Percentiles rank a stretch among this genome's conserved stretches.
Evolutionary conservation across 345 rosid species (phyloP).

Genomic region (Brassica juncea): DNA sequence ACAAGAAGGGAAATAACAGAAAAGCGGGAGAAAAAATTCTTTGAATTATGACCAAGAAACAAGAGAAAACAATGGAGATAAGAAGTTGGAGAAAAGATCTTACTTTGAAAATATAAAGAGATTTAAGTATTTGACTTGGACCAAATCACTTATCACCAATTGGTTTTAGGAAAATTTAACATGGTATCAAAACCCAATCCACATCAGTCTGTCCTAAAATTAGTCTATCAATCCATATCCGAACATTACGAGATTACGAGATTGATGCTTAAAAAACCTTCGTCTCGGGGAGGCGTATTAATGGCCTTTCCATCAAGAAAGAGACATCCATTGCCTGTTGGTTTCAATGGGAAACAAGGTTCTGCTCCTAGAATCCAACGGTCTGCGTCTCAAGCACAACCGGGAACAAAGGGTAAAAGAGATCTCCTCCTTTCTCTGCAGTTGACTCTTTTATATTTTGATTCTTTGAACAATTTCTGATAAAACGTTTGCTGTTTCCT

Average conservation of each 20-base stretch:
- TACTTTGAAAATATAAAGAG: no score
- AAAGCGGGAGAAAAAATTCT: conserved; percentile 64
- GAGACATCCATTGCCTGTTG: conserved; percentile 85
- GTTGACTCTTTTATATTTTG: not conserved
- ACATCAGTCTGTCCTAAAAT: no score
- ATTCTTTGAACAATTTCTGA: not conserved
- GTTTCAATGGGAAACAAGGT: conserved; percentile 74
- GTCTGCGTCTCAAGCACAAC: conserved; percentile 55
- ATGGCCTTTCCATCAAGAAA: conserved; percentile 50
- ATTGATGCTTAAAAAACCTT: no score
- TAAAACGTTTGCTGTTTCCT: not conserved
- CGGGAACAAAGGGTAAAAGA: conserved; percentile 59
- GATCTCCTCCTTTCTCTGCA: not conserved
- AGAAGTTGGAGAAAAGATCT: conserved; percentile 38
- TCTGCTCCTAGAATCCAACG: conserved; percentile 66
- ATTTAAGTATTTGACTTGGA: no score
- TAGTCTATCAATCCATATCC: no score
- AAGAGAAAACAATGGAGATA: conserved; percentile 66
- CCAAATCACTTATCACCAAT: no score
- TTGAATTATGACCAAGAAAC: conserved; percentile 74
- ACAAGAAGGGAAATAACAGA: conserved; percentile 66
- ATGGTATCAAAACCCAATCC: no score
- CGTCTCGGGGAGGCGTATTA: no score
- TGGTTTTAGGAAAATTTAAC: no score
- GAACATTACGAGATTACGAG: no score